Conservation (phyloP, 176 grass and related monocot species). For the Rhynchospora breviuscula region DNA sequence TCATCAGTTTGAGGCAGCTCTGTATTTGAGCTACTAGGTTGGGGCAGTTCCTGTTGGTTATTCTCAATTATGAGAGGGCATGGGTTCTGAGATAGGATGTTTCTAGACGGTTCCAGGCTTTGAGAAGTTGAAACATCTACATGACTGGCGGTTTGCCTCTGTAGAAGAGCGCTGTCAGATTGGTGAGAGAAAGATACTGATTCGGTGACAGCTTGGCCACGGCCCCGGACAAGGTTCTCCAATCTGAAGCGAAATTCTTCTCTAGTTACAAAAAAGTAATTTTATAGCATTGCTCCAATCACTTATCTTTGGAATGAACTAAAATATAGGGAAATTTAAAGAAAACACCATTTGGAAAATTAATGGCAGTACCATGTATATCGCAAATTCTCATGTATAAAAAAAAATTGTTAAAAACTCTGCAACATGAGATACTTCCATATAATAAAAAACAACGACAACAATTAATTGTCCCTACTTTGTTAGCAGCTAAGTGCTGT, state of each 20-base stretch:
- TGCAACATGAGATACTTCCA: background rate
- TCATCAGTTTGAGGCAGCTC: conserved; percentile 26
- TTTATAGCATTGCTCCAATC: background rate
- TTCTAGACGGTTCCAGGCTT: conserved; percentile 30
- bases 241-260: conserved; percentile 89
- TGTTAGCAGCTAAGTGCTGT: background rate
- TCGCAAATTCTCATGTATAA: background rate
- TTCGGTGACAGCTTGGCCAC: conserved; percentile 43
- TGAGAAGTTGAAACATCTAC: conserved; percentile 46
- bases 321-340: background rate
- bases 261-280: conserved; percentile 55
- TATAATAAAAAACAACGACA: background rate
- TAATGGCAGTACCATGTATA: background rate
- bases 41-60: conserved; percentile 27
- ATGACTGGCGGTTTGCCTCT: conserved; percentile 43
- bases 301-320: conserved; percentile 6
- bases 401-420: background rate
- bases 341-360: background rate
- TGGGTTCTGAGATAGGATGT: conserved; percentile 37
- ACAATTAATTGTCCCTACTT: too few species aligned
- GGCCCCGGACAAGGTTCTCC: conserved; percentile 71
- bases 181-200: conserved; percentile 38
- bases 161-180: conserved; percentile 13
- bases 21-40: conserved; percentile 27
- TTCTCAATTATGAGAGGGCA: conserved; percentile 31